Evolutionary conservation across 116 monocot genomes (phyloP), one percentile per base, ranked within the genome.

Genomic region (Papilionanthe hybrid): DNA sequence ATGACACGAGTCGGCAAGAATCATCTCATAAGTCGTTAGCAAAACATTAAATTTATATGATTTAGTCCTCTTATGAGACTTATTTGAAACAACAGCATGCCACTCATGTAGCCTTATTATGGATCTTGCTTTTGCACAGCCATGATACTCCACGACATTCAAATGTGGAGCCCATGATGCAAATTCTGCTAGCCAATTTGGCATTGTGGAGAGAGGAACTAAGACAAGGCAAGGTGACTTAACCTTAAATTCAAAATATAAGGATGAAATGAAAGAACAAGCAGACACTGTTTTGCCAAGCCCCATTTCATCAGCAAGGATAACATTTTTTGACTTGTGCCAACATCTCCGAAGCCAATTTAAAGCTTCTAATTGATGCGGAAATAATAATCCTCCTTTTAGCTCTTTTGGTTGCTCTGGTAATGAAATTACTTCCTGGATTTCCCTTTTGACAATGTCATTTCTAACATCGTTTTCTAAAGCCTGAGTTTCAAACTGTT

Each of bases 271-370:
- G 82, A 99, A 99, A 78, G 98, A 91, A 81, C 89, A 89, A 65
- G 98, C 98, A 75, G 98, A 98, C 72, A 98, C 86, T 37, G 98
- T 98, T 82, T 98, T 99, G 9, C 95, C 95, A 55, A 99, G 84
- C 10, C 98, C 98, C 98, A 99, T 99, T 80, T 99, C 98, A 87
- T 99, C 98, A 78, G 98, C 98, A 83, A 99, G 91, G 49, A 99
- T 94, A 28, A 99, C 98, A 91, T 99, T 99, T 82, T 93, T 99
- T 27, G 93, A 91, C 72, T 80, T 93, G 73, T 81, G 86, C 98
- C 95, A 95, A 84, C 98, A 99, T 78, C 87, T 99, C 9, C 95
- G 89, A 47, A 99, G 75, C 98, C 98, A 99, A 69, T 99, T 99
- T 81, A 98, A 80, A 63, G 98, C 98, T 81, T 95, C 98, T 72